Evolutionary conservation across 768 basidiomycete genomes (phyloP), one percentile per base, ranked within the genome.

Genomic region (Xanthoconium purpureum): DNA sequence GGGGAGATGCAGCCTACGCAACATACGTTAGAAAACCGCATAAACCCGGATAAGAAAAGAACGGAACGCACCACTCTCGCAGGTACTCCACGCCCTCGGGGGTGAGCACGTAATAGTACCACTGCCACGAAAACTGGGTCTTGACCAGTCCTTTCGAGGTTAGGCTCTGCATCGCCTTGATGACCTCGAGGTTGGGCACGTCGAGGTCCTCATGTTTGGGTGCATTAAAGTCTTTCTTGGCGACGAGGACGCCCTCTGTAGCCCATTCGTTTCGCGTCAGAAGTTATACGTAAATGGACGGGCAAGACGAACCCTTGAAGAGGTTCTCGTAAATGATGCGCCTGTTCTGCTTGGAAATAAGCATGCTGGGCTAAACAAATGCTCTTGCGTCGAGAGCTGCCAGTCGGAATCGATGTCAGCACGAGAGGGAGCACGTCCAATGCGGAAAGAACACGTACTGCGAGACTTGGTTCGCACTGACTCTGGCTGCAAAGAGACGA

Each of bases 121-220:
- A 97, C 71, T 98, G 94, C 97, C 97, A 99, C 47, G 90, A 94
- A 83, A 98, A 98, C 73, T 94, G 96, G 65, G 97, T 99, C 85
- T 98, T 98, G 79, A 98, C 94, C 75, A 80, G 86, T 54, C 96
- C 95, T 71, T 75, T 80, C 42, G 84, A 85, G 62, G 81, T 86
- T 63, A 87, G 74, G 74, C 84, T 85, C 66, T 85, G 84, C 70
- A 85, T 76, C 48, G 84, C 84, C 75, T 86, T 87, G 75, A 87
- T 85, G 59, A 85, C 85, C 62, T 87, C 75, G 51, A 86, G 81
- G 66, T 87, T 86, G 52, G 84, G 84, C 47, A 85, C 83, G 49
- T 85, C 84, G 58, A 87, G 80, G 57, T 98, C 94, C 72, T 95
- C 93, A 72, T 99, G 97, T 75, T 95, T 94, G 50, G 94, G 90